Evolutionary conservation across 345 rosid genomes (phyloP).

Genomic region (Toxicodendron radicans): DNA sequence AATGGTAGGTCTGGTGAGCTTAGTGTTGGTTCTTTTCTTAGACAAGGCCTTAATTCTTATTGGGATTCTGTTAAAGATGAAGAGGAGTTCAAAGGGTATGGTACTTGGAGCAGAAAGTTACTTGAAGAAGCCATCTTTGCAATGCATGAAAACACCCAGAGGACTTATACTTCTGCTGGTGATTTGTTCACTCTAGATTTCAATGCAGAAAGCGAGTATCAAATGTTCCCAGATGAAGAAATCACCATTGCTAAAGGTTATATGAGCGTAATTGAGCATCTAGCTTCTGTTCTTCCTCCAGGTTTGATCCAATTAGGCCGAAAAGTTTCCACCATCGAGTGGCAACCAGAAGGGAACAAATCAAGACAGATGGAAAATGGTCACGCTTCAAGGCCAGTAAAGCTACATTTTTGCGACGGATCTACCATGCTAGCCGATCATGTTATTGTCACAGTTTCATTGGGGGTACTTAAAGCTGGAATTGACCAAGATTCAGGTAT

Average conservation of each 20-base stretch:
- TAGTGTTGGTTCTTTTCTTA: slow-evolving; percentile 69
- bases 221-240: slow-evolving; percentile 92
- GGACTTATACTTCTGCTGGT: slow-evolving; percentile 88
- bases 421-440: slow-evolving; percentile 78
- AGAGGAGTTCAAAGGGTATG: slow-evolving; percentile 37
- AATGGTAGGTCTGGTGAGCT: slow-evolving; percentile 35
- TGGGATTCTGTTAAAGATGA: slow-evolving; percentile 41
- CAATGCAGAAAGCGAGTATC: slow-evolving; percentile 84
- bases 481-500: slow-evolving; percentile 48
- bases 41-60: slow-evolving; percentile 54
- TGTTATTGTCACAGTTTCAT: slow-evolving; percentile 82
- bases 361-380: slow-evolving; percentile 37
- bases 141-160: slow-evolving; percentile 72
- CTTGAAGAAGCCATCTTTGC: slow-evolving; percentile 75
- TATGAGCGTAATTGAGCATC: slow-evolving; percentile 53
- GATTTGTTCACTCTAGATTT: slow-evolving; percentile 73
- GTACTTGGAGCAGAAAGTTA: slow-evolving; percentile 52
- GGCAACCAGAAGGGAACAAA: slow-evolving; percentile 48
- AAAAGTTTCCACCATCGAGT: slow-evolving; percentile 63
- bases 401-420: slow-evolving; percentile 82
- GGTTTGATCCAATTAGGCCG: slow-evolving; percentile 66
- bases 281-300: slow-evolving; percentile 77
- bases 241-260: slow-evolving; percentile 96
- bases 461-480: slow-evolving; percentile 89
- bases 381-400: slow-evolving; percentile 45